A percentile compares a stretch with the other conserved stretches of the same genome.
Evolutionary conservation across 352 stramenopile species (phyloP).

Genomic region (Pythium apleroticum): DNA sequence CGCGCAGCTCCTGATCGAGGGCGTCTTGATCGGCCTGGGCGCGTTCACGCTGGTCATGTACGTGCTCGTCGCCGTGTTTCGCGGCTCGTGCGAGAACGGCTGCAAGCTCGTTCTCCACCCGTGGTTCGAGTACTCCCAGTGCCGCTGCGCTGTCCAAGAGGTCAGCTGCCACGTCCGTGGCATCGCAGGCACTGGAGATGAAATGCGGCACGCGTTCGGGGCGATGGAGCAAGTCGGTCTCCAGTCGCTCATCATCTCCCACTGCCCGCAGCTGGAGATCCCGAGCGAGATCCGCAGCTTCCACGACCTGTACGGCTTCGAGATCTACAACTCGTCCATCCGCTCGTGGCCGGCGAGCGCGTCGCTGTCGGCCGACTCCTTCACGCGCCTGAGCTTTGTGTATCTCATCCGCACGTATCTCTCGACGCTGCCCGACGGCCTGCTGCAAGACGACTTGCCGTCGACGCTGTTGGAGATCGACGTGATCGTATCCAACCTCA

Average conservation of each 20-base stretch:
- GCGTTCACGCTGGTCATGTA: slow-evolving; percentile 11
- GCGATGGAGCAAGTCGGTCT: slow-evolving; percentile 10
- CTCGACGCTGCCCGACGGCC: slow-evolving; percentile 8
- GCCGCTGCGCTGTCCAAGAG: slow-evolving; percentile 16
- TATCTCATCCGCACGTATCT: slow-evolving; percentile 19
- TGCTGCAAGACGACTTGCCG: slow-evolving; percentile 14
- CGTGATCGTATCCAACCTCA: slow-evolving; percentile 27
- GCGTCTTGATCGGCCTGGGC: not conserved
- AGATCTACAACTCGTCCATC: slow-evolving; percentile 29
- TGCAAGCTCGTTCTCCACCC: slow-evolving; percentile 15
- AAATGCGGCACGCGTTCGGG: slow-evolving; percentile 6
- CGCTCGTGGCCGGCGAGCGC: slow-evolving; percentile 10
- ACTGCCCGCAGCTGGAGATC: slow-evolving; percentile 22
- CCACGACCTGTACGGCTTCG: slow-evolving; percentile 14
- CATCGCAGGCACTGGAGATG: slow-evolving; percentile 6
- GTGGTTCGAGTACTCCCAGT: slow-evolving; percentile 20
- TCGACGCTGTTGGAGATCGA: slow-evolving; percentile 20
- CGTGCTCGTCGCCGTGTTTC: not conserved
- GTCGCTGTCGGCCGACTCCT: not conserved
- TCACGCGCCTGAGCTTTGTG: slow-evolving; percentile 18
- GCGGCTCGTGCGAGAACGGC: slow-evolving; percentile 5
- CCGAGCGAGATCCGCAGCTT: slow-evolving; percentile 11
- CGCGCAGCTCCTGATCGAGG: not conserved
- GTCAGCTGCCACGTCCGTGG: slow-evolving; percentile 22
- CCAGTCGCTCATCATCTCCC: slow-evolving; percentile 20